phyloP scores from a whole-genome alignment of 306 rosid genomes.

The Vigna nakashimae region DNA sequence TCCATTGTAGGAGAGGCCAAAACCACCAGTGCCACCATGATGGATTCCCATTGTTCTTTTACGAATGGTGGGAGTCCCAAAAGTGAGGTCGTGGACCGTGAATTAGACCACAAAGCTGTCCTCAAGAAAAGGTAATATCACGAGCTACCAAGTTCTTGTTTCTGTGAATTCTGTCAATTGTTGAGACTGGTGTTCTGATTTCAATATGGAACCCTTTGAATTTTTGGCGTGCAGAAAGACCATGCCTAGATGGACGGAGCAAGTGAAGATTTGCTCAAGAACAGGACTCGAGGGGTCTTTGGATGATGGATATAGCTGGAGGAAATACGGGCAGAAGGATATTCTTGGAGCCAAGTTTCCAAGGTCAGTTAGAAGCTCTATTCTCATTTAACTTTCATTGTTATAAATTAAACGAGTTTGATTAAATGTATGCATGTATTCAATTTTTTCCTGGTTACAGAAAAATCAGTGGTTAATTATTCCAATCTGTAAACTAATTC shows the following conservation, averaged over 20 bases:
- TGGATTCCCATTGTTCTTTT: slow-evolving; percentile 48
- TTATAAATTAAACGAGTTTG: slow-evolving; percentile 1
- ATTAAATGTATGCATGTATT: background rate
- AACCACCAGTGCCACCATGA: slow-evolving; percentile 41
- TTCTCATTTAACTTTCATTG: background rate
- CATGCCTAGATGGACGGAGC: slow-evolving; percentile 61
- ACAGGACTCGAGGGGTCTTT: slow-evolving; percentile 60
- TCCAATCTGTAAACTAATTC: background rate
- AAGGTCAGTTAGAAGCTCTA: slow-evolving; percentile 57
- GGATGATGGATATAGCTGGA: slow-evolving; percentile 82
- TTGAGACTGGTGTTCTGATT: slow-evolving; percentile 14
- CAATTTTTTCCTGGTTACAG: background rate
- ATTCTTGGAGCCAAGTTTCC: slow-evolving; percentile 81
- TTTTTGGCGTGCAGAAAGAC: slow-evolving; percentile 63
- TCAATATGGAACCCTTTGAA: background rate
- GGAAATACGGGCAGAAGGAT: slow-evolving; percentile 89
- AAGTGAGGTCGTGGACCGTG: slow-evolving; percentile 52
- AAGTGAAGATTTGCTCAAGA: slow-evolving; percentile 60
- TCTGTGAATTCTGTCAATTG: background rate
- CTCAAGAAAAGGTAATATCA: slow-evolving; percentile 66
- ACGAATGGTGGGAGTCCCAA: slow-evolving; percentile 45
- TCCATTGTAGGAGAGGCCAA: slow-evolving; percentile 36
- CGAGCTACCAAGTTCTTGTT: slow-evolving; percentile 8
- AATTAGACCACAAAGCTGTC: slow-evolving; percentile 50
- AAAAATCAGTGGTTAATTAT: background rate